These are phyloP conservation scores for Globisporangium barbulae DNA, from an alignment of 352 stramenopile species.

Conservation along the genomic window DNA sequence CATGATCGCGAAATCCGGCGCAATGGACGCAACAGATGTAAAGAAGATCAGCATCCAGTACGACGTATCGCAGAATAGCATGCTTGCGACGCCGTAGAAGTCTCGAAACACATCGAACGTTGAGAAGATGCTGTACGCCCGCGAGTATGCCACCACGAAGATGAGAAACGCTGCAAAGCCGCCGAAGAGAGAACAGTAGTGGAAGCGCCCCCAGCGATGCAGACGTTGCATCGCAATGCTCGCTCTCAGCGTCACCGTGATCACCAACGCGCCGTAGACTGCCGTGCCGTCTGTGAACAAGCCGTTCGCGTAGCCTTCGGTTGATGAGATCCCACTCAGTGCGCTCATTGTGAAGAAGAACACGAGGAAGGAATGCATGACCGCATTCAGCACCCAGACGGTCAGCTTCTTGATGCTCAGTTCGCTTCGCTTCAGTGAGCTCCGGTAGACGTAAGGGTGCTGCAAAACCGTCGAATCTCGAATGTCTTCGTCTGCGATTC, in stretches of 20 bases:
- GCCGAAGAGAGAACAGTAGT: constrained; percentile 71
- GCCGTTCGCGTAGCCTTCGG: constrained; percentile 43
- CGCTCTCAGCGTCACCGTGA: constrained; percentile 74
- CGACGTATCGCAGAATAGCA: constrained; percentile 48
- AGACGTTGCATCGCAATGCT: constrained; percentile 73
- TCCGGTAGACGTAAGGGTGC: constrained; percentile 82
- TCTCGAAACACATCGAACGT: constrained; percentile 74
- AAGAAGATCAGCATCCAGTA: constrained; percentile 74
- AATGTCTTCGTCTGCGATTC: constrained; percentile 83
- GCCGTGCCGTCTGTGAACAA: constrained; percentile 73
- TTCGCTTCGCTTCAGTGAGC: constrained; percentile 53
- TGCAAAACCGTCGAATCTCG: constrained; percentile 60
- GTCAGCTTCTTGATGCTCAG: constrained; percentile 55
- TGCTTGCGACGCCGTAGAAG: constrained; percentile 56
- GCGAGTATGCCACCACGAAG: constrained; percentile 69
- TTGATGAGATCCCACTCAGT: constrained; percentile 36
- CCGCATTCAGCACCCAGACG: constrained; percentile 69
- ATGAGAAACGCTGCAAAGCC: constrained; percentile 63
- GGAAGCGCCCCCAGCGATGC: constrained; percentile 66
- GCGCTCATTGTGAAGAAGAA: constrained; percentile 63
- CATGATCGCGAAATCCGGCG: constrained; percentile 57
- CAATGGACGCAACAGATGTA: constrained; percentile 56
- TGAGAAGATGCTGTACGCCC: constrained; percentile 54
- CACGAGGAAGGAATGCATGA: constrained; percentile 70
- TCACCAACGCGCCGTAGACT: constrained; percentile 76